Evolutionary conservation across 495 filamentous ascomycete genomes (phyloP).

Genomic region (Achaetomiella virescens): DNA sequence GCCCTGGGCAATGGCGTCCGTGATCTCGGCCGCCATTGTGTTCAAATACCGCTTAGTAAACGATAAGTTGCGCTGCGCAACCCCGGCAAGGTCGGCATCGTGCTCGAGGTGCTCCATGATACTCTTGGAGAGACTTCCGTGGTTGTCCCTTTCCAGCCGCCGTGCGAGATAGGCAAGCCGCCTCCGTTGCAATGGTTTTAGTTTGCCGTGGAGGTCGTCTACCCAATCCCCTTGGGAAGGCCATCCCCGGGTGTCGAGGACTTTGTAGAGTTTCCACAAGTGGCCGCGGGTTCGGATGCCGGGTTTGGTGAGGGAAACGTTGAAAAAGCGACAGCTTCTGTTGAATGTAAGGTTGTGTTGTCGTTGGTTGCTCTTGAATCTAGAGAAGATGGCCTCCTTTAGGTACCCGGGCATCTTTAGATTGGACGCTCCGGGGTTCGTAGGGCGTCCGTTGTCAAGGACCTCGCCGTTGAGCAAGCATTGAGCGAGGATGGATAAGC

Average conservation of each 20-base stretch:
- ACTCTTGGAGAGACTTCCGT: not conserved
- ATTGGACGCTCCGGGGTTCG: slow-evolving; percentile 14
- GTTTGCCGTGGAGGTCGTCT: not conserved
- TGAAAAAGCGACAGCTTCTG: slow-evolving; percentile 29
- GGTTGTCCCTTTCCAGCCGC: not conserved
- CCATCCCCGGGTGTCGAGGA: slow-evolving; percentile 14
- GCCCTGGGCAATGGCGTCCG: not conserved
- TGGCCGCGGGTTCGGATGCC: slow-evolving; percentile 25
- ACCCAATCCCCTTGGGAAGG: not conserved
- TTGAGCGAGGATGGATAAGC: slow-evolving; percentile 28
- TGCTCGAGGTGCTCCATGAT: not conserved
- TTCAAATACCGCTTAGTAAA: not conserved
- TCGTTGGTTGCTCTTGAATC: slow-evolving; percentile 24
- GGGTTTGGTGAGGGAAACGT: slow-evolving; percentile 18
- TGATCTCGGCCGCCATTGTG: not conserved
- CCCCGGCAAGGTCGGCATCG: too few species aligned
- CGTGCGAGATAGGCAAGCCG: not conserved
- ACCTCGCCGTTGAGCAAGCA: slow-evolving; percentile 34
- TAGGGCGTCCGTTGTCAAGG: slow-evolving; percentile 20
- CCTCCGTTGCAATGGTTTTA: not conserved
- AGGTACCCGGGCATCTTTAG: slow-evolving; percentile 23
- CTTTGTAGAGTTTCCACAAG: slow-evolving; percentile 28
- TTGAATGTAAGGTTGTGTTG: slow-evolving; percentile 26
- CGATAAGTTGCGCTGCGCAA: not conserved
- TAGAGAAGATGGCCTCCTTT: slow-evolving; percentile 19